Conservation (phyloP, 805 yeast species). For the Ogataea henricii region DNA sequence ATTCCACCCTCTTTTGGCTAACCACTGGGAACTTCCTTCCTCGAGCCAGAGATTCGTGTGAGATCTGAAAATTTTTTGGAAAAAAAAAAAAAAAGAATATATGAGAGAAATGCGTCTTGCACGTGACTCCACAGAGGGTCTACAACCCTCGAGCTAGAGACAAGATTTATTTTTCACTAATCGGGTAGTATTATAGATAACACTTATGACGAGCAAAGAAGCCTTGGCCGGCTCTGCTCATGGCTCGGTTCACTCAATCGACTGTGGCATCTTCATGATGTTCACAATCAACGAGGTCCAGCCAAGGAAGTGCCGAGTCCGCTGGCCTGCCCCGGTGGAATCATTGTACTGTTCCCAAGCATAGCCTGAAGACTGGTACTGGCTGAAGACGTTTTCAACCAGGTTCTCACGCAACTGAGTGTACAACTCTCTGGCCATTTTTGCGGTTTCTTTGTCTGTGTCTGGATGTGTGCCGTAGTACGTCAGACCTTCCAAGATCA, state of each 20-base stretch:
- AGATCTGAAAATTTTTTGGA: slow-evolving; percentile 13
- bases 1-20: slow-evolving; percentile 7
- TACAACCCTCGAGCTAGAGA: slow-evolving; percentile 3
- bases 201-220: not conserved
- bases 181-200: slow-evolving; percentile 2
- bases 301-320: slow-evolving; percentile 89
- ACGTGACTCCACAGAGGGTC: slow-evolving; percentile 9
- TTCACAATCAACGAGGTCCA: slow-evolving; percentile 86
- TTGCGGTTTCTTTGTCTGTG: slow-evolving; percentile 33
- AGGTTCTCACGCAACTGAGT: slow-evolving; percentile 61
- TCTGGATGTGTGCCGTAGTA: slow-evolving; percentile 49
- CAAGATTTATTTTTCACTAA: not conserved
- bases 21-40: not conserved
- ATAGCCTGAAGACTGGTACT: slow-evolving; percentile 75
- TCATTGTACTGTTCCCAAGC: slow-evolving; percentile 93
- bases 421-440: slow-evolving; percentile 53
- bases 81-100: not conserved
- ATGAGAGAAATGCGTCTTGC: slow-evolving; percentile 7
- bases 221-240: not conserved
- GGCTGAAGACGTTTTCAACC: slow-evolving; percentile 64
- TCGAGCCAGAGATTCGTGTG: slow-evolving; percentile 5
- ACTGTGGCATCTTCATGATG: slow-evolving; percentile 81
- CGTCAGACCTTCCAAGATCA: slow-evolving; percentile 68
- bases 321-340: slow-evolving; percentile 67
- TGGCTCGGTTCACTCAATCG: not conserved